Conservation (phyloP, 768 basidiomycete species). For the Tephrocybe sp. region DNA sequence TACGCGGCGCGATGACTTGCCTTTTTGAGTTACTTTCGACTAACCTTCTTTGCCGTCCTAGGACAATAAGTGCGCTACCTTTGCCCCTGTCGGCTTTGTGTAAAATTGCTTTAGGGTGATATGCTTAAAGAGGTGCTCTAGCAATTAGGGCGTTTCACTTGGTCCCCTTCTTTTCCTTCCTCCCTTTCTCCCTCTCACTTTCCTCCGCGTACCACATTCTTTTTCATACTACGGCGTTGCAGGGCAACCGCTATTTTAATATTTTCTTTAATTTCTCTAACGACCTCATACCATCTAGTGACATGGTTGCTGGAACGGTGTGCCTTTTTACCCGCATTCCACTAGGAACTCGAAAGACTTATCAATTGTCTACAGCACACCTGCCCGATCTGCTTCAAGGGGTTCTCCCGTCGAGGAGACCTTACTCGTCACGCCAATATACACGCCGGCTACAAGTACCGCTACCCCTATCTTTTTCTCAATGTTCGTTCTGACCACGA, state of each 20-base stretch:
- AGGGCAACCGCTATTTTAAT: constrained; percentile 24
- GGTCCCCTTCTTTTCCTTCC: too few relatives aligned
- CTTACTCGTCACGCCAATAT: constrained; percentile 53
- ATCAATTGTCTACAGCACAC: constrained; percentile 26
- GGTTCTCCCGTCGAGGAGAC: constrained; percentile 59
- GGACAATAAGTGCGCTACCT: constrained; percentile 21
- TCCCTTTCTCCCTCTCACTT: constrained; percentile 10
- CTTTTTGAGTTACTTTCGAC: constrained; percentile 9
- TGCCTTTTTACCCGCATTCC: not conserved
- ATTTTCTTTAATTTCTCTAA: constrained; percentile 7
- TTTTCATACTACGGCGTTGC: constrained; percentile 23
- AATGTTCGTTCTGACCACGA: not conserved
- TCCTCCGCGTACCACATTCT: constrained; percentile 16
- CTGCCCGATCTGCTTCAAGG: constrained; percentile 46
- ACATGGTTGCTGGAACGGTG: constrained; percentile 15
- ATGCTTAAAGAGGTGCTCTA: constrained; percentile 16
- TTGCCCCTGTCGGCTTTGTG: constrained; percentile 18
- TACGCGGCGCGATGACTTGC: constrained; percentile 6
- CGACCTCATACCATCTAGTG: not conserved
- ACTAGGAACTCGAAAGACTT: not conserved
- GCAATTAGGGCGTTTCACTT: constrained; percentile 11
- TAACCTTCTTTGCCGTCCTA: constrained; percentile 6
- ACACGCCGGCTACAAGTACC: constrained; percentile 55
- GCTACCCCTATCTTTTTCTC: constrained; percentile 1
- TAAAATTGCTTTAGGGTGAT: constrained; percentile 7